A percentile compares a stretch with the other conserved stretches of the same genome.
Evolutionary conservation across 1,284 basidiomycete species (phyloP).

Genomic region (Ustilago tritici): DNA sequence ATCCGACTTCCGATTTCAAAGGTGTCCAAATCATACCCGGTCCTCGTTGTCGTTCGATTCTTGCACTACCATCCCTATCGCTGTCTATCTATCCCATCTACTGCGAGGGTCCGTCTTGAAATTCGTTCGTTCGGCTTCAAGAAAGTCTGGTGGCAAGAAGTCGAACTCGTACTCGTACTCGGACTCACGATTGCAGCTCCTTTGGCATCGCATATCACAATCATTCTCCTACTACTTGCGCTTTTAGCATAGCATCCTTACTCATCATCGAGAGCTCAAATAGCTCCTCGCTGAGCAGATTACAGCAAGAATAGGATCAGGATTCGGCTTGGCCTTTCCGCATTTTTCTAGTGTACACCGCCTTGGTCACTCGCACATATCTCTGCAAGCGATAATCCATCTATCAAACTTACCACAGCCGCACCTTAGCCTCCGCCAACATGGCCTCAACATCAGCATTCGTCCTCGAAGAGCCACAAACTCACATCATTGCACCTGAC

Average conservation of each 20-base stretch:
- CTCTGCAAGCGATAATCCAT: background rate
- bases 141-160: too few species aligned
- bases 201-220: background rate
- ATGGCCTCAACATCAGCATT: constrained; percentile 48
- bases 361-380: background rate
- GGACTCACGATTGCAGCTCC: background rate
- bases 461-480: constrained; percentile 27
- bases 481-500: constrained; percentile 54
- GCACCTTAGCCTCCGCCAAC: constrained; percentile 1
- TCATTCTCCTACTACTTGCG: background rate
- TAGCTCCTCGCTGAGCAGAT: background rate
- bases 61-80: background rate
- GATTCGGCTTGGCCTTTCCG: background rate
- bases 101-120: background rate
- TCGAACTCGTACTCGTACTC: background rate
- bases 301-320: background rate
- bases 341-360: too few species aligned
- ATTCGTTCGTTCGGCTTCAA: background rate
- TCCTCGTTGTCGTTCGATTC: background rate
- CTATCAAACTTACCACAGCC: background rate
- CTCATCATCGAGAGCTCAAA: background rate
- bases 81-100: background rate
- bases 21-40: background rate
- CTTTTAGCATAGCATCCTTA: constrained; percentile 2
- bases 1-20: background rate